Conservation (phyloP, 306 rosid species). For the Datisca glomerata region DNA sequence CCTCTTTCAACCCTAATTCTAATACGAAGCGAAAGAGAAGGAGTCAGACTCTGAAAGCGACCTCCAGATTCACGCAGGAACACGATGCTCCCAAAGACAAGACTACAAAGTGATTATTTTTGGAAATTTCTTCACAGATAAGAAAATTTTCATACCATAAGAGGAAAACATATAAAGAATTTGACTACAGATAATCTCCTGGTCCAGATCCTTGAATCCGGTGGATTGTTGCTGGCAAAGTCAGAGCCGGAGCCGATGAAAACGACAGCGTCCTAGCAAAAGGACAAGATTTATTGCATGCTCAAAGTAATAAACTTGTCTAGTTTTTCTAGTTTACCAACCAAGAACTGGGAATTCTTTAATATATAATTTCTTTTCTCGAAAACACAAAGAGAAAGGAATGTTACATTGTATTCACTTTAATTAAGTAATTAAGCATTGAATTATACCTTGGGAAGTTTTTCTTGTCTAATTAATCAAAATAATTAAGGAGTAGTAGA, state of each 20-base stretch:
- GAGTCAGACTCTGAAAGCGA: constrained; percentile 5
- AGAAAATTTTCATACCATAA: constrained; percentile 1
- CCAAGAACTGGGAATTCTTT: too few relatives aligned
- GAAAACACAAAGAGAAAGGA: neutral
- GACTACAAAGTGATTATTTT: constrained; percentile 6
- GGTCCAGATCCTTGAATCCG: neutral
- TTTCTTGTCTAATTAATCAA: too few relatives aligned
- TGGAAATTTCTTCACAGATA: constrained; percentile 5
- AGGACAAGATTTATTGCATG: neutral
- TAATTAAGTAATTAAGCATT: too few relatives aligned
- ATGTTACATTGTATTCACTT: too few relatives aligned
- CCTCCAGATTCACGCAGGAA: constrained; percentile 5
- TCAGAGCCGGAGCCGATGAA: constrained; percentile 9
- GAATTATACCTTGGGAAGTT: too few relatives aligned
- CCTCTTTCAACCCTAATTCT: constrained; percentile 8
- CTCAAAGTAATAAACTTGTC: neutral
- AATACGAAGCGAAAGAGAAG: constrained; percentile 4
- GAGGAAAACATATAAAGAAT: constrained; percentile 8
- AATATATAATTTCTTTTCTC: neutral
- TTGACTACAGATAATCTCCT: neutral
- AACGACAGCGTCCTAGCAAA: constrained; percentile 10
- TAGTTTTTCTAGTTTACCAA: neutral
- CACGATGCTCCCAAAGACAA: constrained; percentile 4
- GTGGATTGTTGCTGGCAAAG: neutral
- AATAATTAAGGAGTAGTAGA: neutral